Evolutionary conservation across 2,329 filamentous ascomycete genomes (phyloP), one percentile per base, ranked within the genome.

Genomic region (Alternaria sp.): DNA sequence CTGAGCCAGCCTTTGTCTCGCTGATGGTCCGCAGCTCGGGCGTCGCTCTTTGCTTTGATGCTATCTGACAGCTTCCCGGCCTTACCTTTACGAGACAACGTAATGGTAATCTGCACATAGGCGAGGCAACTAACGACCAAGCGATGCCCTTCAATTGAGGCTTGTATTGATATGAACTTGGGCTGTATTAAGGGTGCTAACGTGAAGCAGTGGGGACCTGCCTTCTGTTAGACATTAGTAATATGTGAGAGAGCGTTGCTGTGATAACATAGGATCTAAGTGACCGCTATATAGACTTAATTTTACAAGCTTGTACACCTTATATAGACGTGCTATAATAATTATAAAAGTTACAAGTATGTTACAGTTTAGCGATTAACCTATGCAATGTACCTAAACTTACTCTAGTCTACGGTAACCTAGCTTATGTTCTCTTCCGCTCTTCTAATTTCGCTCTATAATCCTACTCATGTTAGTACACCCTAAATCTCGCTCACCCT

Each of bases 371-470:
- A 23, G 19, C 28, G 19, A 32, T 36, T 30, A 10, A 47, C 11
- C 5, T 10, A 47, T 28, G 13, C 19, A 21, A 36, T n/a, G 23
- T 28, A 36, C 32, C 30, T 1, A 36, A 23, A 7, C 19, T 15
- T 6, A 52, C 9, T 19, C 19, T 36, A 7, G 19, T 2, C 49
- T 32, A 23, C 13, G 10, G 49, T 36, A 15, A n/a, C 13, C 17
- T 25, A 15, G 19, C n/a, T 58, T 23, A 62, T 45, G 12, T 53
- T 19, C 46, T 62, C 28, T 28, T 47, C 28, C 55, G 50, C 11
- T 17, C 55, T 40, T 54, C 28, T 12, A 62, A 36, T 26, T 40
- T 62, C 2, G 49, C 40, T 36, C 30, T 59, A 13, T 62, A 62
- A 17, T 62, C 40, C 57, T 59, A 32, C 11, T 11, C 26, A 11